These are phyloP conservation scores for Triglochin maritima DNA, from an alignment of 106 monocot genomes.

Conservation along the genomic window DNA sequence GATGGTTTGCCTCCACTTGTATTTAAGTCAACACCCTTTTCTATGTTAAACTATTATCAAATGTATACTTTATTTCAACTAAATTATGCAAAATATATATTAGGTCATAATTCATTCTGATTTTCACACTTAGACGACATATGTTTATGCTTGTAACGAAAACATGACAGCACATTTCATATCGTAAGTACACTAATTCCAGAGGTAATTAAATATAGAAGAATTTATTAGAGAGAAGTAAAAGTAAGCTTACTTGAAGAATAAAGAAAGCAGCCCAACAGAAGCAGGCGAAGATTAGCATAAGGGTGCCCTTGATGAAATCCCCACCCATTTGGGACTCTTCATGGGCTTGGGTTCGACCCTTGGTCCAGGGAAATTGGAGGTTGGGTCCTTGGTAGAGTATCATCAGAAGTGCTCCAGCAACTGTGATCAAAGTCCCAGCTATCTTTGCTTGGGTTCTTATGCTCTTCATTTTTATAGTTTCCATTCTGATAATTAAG, in stretches of 20 bases:
- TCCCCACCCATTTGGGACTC: constrained; percentile 1
- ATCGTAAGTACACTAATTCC: no score
- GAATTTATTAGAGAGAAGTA: not conserved
- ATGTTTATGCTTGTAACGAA: no score
- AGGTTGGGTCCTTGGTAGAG: constrained; percentile 57
- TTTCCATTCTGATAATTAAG: constrained; percentile 40
- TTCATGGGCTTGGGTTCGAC: constrained; percentile 7
- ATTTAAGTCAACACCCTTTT: no score
- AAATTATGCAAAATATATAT: not conserved
- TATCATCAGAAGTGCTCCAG: constrained; percentile 56
- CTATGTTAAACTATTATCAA: no score
- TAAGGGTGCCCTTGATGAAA: constrained; percentile 5
- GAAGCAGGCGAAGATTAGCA: not conserved
- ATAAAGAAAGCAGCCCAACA: constrained; percentile 4
- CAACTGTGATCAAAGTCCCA: constrained; percentile 51
- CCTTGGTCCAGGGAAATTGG: constrained; percentile 33
- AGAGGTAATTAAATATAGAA: no score
- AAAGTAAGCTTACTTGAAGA: not conserved
- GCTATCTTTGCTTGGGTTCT: constrained; percentile 49
- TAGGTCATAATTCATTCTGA: no score
- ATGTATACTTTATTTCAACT: no score
- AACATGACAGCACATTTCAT: no score
- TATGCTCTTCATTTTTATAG: constrained; percentile 22
- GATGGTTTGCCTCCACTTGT: no score
- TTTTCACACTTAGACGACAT: no score